Base-by-base conservation (phyloP, 225 moss, liverwort and hornwort genomes). In the Polytrichum commune region DNA sequence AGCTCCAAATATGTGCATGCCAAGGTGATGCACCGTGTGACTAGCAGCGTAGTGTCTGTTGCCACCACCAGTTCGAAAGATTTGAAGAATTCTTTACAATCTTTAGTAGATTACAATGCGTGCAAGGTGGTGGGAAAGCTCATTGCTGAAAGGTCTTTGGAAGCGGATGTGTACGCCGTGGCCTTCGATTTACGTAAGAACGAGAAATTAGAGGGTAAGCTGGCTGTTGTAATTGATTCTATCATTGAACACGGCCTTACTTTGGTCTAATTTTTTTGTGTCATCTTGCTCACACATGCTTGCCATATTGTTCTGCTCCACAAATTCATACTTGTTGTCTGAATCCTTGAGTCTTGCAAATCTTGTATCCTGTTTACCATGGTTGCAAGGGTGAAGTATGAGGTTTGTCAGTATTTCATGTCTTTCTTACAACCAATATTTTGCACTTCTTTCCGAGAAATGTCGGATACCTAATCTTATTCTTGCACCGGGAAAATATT, bases 1-100 rank as follows among this genome's bases (percentile, higher is more conserved):
- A 95, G 95, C 64, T 82, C 84, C 74, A 95, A 89, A 72, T 98
- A 98, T 53, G 89, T 98, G 68, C 89, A 95, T 75, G 92, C 91
- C 63, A 98, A 98, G 88, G 91, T 95, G 2, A 90, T 95, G 87
- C 97, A 95, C 74, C 88, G 97, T 13, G 79, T 94, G 58, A 98
- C 97, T 3, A 95, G 95, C 67, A 88, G 29, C 69, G 95, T 95
- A 27, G 86, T 95, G 32, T 88, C 97, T 4, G 97, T 98, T 26
- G 95, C 97, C 6, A 98, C 97, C 1, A 95, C 95, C 0, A 98
- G 86, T 60, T 82, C 97, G 1, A 95, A 83, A 69, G 97, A 98
- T 20, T 74, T 95, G 73, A 80, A 95, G 63, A 70, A 72, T 32
- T 93, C 97, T 19, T 70, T 98, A 58, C 92, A 82, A 66, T 95